Conservation (phyloP, 2,329 filamentous ascomycete species). For the Arthrinium puccinioides region DNA sequence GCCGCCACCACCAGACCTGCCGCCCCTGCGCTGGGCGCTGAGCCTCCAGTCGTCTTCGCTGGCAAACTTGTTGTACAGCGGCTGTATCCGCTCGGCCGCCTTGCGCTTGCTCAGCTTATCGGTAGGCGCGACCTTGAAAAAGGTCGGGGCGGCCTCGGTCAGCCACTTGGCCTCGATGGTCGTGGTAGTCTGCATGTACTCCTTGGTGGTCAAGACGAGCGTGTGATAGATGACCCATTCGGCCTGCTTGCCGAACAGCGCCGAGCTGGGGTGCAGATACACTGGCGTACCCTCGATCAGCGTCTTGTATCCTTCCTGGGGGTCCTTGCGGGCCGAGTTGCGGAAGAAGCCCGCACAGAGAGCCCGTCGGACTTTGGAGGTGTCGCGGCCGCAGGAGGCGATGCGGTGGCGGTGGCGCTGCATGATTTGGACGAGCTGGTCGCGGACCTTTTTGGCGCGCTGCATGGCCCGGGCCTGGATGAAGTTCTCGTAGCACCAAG, state of each 20-base stretch:
- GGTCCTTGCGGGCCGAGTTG: constrained; percentile 89
- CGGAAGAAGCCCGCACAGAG: constrained; percentile 94
- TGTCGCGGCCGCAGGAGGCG: constrained; percentile 79
- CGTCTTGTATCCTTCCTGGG: constrained; percentile 95
- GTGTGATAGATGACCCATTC: constrained; percentile 95
- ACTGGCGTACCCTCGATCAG: constrained; percentile 92
- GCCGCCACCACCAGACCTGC: constrained; percentile 74
- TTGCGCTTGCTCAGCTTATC: constrained; percentile 85
- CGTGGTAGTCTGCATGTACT: constrained; percentile 96
- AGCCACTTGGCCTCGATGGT: constrained; percentile 91
- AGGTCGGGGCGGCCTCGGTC: constrained; percentile 94
- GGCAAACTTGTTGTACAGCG: constrained; percentile 86
- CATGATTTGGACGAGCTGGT: constrained; percentile 92
- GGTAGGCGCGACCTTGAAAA: constrained; percentile 93
- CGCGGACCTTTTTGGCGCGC: constrained; percentile 83
- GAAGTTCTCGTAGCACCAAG: constrained; percentile 98
- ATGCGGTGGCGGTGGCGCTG: constrained; percentile 79
- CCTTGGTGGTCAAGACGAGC: constrained; percentile 86
- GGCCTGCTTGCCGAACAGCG: constrained; percentile 89
- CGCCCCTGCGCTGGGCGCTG: constrained; percentile 77
- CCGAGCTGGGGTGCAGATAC: constrained; percentile 86
- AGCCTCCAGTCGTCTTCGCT: constrained; percentile 94
- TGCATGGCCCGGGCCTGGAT: constrained; percentile 87
- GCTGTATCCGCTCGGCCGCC: constrained; percentile 90
- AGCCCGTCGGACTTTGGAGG: constrained; percentile 78